These are phyloP conservation scores for Blastobotrys ciferrii DNA, from an alignment of 1,139 yeast species.

Conservation along the genomic window DNA sequence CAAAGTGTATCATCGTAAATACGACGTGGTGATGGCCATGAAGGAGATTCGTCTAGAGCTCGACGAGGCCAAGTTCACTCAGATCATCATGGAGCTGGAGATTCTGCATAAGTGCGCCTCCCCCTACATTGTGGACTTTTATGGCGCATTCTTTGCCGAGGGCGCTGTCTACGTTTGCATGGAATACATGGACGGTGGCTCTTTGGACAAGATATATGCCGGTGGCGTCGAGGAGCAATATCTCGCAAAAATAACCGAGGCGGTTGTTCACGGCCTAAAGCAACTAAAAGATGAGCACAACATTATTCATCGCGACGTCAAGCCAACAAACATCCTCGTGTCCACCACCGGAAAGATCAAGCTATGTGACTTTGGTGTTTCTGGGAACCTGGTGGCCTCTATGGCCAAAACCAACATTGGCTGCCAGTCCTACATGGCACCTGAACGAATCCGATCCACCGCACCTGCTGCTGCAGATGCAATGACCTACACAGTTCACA, in stretches of 20 bases:
- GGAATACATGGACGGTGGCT: slow-evolving; percentile 98
- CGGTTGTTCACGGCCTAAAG: slow-evolving; percentile 78
- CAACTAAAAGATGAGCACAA: slow-evolving; percentile 86
- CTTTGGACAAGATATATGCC: slow-evolving; percentile 78
- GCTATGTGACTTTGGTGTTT: slow-evolving; percentile 94
- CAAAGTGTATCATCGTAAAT: slow-evolving; percentile 91
- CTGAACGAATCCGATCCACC: slow-evolving; percentile 79
- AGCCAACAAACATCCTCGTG: slow-evolving; percentile 90
- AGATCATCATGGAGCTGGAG: slow-evolving; percentile 93
- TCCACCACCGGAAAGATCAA: slow-evolving; percentile 80
- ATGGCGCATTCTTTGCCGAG: slow-evolving; percentile 95
- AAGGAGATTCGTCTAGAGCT: slow-evolving; percentile 90
- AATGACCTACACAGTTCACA: slow-evolving; percentile 84
- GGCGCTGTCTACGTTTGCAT: slow-evolving; percentile 98
- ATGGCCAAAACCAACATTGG: slow-evolving; percentile 96
- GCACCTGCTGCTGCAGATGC: slow-evolving; percentile 58
- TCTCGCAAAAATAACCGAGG: slow-evolving; percentile 76
- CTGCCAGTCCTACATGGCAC: slow-evolving; percentile 98
- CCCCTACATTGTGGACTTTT: slow-evolving; percentile 90
- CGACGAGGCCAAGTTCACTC: slow-evolving; percentile 88
- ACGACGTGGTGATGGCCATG: slow-evolving; percentile 93
- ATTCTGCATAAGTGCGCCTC: slow-evolving; percentile 87
- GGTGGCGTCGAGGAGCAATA: slow-evolving; percentile 81
- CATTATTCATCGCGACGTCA: slow-evolving; percentile 94
- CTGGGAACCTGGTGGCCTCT: slow-evolving; percentile 93